Conservation (phyloP, 495 filamentous ascomycete genomes). For the Neurospora hispaniola region DNA sequence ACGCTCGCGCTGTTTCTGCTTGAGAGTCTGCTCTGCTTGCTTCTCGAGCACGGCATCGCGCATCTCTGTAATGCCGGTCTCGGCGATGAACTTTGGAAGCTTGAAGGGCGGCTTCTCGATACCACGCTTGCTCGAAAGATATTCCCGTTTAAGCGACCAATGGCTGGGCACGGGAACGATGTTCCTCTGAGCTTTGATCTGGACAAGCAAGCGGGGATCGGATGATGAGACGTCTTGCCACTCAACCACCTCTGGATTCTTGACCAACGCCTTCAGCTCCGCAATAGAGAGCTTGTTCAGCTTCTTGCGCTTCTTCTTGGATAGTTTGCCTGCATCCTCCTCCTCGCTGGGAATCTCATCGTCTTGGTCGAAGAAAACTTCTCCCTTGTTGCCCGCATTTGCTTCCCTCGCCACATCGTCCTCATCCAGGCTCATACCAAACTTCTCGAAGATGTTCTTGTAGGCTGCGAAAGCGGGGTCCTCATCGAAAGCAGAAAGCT, state of each 20-base stretch:
- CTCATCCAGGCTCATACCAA: constrained; percentile 42
- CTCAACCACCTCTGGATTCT: constrained; percentile 88
- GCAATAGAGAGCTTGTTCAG: constrained; percentile 87
- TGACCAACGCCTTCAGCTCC: constrained; percentile 84
- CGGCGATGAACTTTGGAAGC: constrained; percentile 92
- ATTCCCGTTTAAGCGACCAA: constrained; percentile 93
- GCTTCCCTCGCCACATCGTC: constrained; percentile 46
- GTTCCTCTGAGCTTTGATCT: constrained; percentile 91
- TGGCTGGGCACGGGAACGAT: constrained; percentile 89
- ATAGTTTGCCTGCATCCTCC: constrained; percentile 63
- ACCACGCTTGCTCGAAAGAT: constrained; percentile 89
- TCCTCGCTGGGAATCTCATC: constrained; percentile 84
- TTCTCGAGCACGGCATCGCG: constrained; percentile 93
- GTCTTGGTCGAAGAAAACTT: constrained; percentile 78
- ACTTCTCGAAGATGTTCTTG: constrained; percentile 68
- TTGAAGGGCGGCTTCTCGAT: constrained; percentile 91
- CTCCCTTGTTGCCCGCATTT: constrained; percentile 70
- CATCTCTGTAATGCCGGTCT: constrained; percentile 97
- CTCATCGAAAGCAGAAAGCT: constrained; percentile 35
- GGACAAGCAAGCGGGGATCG: constrained; percentile 80
- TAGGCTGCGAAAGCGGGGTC: constrained; percentile 77
- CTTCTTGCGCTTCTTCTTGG: constrained; percentile 88
- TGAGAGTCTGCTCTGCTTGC: constrained; percentile 78
- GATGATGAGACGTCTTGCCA: constrained; percentile 94
- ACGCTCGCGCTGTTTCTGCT: constrained; percentile 90